Percentiles rank a stretch among this genome's conserved stretches.
These are phyloP conservation scores for Astrephomene gubernaculifera DNA, from an alignment of 139 green algal species.

Conservation along the genomic window DNA sequence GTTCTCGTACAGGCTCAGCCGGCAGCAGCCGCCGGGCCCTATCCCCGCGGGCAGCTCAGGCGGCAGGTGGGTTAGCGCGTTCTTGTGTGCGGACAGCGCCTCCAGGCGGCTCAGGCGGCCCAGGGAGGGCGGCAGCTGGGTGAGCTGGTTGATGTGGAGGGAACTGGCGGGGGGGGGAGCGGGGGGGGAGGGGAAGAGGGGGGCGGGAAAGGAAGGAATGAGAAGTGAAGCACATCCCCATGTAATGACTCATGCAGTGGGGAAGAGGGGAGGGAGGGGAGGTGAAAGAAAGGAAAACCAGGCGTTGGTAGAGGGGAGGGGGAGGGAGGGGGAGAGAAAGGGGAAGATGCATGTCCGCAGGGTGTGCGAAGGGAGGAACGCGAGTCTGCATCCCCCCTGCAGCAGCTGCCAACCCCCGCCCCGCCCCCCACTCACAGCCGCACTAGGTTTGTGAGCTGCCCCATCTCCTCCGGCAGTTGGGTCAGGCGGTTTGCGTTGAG, in stretches of 20 bases:
- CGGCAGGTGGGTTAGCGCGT: background rate
- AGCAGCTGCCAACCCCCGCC: background rate
- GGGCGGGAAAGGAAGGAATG: background rate
- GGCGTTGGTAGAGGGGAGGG: too few relatives aligned
- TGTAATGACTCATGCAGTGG: too few relatives aligned
- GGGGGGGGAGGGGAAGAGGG: too few relatives aligned
- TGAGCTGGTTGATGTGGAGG: conserved; percentile 57
- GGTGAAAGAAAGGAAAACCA: too few relatives aligned
- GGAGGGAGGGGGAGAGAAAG: too few relatives aligned
- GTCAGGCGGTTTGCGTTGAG: conserved; percentile 56
- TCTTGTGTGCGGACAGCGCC: conserved; percentile 44
- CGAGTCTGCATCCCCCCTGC: background rate
- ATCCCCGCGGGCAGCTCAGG: conserved; percentile 15
- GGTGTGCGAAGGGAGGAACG: too few relatives aligned
- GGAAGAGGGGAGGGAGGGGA: background rate
- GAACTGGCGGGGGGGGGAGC: background rate
- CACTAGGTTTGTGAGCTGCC: conserved; percentile 41
- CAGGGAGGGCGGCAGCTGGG: conserved; percentile 46
- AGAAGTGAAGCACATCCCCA: background rate
- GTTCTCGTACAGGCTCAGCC: conserved; percentile 54
- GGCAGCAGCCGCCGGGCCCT: background rate
- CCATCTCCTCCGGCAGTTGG: conserved; percentile 47
- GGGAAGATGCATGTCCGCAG: too few relatives aligned
- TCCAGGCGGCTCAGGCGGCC: conserved; percentile 41
- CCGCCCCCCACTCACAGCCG: conserved; percentile 18